Evolutionary conservation across 139 green algal species (phyloP).

Genomic region (Desmodesmus armatus): DNA sequence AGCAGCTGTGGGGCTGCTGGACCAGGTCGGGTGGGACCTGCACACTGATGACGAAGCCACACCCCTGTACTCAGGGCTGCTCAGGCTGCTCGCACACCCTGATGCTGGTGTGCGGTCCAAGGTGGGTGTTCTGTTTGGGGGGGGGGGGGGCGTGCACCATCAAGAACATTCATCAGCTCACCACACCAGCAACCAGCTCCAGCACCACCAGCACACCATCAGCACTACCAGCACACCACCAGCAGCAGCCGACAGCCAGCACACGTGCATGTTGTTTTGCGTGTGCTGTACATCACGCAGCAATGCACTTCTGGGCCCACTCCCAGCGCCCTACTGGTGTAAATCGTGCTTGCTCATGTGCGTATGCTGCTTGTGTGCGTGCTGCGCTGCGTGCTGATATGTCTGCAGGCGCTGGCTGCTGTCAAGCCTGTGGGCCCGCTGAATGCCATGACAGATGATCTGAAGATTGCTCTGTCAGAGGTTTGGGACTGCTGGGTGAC

Average conservation of each 20-base stretch:
- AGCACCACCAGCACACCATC: neutral
- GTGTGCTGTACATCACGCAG: too few relatives aligned
- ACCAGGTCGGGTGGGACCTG: neutral
- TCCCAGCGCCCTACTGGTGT: too few relatives aligned
- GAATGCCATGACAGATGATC: neutral
- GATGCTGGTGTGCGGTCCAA: neutral
- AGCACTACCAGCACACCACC: too few relatives aligned
- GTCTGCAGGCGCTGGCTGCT: conserved; percentile 6
- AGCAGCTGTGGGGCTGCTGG: neutral
- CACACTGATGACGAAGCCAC: neutral
- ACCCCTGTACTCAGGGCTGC: conserved; percentile 18
- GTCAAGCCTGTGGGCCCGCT: neutral
- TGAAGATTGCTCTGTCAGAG: neutral
- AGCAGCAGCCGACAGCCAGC: too few relatives aligned
- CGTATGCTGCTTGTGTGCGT: neutral
- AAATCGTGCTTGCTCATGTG: too few relatives aligned
- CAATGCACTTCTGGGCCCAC: too few relatives aligned
- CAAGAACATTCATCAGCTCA: neutral
- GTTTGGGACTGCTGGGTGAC: conserved; percentile 12
- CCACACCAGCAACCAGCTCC: neutral
- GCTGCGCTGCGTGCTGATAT: neutral
- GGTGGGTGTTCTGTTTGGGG: too few relatives aligned
- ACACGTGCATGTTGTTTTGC: too few relatives aligned
- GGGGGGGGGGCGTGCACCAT: too few relatives aligned
- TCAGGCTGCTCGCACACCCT: conserved; percentile 33